These are phyloP conservation scores for Telfairia occidentalis DNA, from an alignment of 331 rosid genomes.

Conservation along the genomic window DNA sequence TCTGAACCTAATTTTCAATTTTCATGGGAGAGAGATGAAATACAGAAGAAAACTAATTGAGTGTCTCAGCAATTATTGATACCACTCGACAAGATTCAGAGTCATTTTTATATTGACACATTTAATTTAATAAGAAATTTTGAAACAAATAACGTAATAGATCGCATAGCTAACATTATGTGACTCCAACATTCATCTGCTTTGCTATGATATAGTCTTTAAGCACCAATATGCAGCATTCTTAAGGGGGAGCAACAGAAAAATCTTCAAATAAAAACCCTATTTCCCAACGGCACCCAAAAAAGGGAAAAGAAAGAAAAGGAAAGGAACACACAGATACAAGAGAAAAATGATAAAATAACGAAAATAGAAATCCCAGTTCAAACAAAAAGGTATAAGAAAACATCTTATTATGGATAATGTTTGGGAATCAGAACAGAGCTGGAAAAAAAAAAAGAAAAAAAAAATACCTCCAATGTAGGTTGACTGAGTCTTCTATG, in stretches of 20 bases:
- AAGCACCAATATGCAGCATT: background rate
- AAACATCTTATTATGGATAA: background rate
- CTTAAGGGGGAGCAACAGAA: background rate
- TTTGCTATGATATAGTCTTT: background rate
- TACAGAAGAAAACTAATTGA: background rate
- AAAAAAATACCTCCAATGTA: constrained; percentile 54
- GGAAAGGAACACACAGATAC: background rate
- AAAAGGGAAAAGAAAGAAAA: background rate
- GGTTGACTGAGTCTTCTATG: constrained; percentile 56
- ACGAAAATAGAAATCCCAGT: background rate
- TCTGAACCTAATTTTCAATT: background rate
- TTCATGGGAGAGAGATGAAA: background rate
- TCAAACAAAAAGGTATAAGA: background rate
- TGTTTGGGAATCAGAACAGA: background rate
- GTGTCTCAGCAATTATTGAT: background rate
- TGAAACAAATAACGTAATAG: background rate
- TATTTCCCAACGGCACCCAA: background rate
- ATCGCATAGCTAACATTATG: background rate
- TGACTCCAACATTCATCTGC: background rate
- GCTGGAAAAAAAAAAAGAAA: background rate
- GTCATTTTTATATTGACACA: background rate
- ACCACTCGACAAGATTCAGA: background rate
- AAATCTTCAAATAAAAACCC: background rate
- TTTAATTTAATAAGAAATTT: background rate
- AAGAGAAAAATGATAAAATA: background rate